Evolutionary conservation across 345 rosid species (phyloP).

Genomic region (Eucalyptus marginata): DNA sequence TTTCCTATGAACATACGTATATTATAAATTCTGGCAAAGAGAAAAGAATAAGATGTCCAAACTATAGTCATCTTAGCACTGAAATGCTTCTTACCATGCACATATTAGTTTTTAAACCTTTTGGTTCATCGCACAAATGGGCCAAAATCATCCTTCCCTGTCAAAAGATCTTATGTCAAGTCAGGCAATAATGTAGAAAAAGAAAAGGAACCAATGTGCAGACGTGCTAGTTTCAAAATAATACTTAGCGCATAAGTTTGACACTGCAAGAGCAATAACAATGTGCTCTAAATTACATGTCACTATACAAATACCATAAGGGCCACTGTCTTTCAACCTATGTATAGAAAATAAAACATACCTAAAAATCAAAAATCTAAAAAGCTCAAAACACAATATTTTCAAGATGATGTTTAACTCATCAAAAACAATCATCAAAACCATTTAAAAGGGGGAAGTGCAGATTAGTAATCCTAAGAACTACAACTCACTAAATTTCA

Average conservation of each 20-base stretch:
- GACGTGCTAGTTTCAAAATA: not conserved
- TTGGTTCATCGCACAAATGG: slow-evolving; percentile 97
- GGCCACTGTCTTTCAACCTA: not conserved
- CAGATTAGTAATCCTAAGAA: not conserved
- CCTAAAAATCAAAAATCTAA: not conserved
- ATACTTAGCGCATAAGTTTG: not conserved
- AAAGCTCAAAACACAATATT: not conserved
- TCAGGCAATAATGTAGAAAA: not conserved
- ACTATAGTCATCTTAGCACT: not conserved
- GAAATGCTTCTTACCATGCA: slow-evolving; percentile 64
- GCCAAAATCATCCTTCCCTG: slow-evolving; percentile 99
- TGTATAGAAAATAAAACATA: not conserved
- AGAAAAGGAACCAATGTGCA: not conserved
- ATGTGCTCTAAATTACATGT: not conserved
- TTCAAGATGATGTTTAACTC: not conserved
- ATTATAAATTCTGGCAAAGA: not conserved
- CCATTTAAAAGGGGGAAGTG: not conserved
- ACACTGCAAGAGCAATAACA: not conserved
- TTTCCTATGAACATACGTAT: not conserved
- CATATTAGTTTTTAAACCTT: slow-evolving; percentile 98
- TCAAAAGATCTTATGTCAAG: slow-evolving; percentile 2
- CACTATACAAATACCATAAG: not conserved
- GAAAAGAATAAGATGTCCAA: not conserved
- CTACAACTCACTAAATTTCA: not conserved
- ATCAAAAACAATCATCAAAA: not conserved